Conservation (phyloP, 2,329 filamentous ascomycete genomes). For the Karstenula rhodostoma region DNA sequence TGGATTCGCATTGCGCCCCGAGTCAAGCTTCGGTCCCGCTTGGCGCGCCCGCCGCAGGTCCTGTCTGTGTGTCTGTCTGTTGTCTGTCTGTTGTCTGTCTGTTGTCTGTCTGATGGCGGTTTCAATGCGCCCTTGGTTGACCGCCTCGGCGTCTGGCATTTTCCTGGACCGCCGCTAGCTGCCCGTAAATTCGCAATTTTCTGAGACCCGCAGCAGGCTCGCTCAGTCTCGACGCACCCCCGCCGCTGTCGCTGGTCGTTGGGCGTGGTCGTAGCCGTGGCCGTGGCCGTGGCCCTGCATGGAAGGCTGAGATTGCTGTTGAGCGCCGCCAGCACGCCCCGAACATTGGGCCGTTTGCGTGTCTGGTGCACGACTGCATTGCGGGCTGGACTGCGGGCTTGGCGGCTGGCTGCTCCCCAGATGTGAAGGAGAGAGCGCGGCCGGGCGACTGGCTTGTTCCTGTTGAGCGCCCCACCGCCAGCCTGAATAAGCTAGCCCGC, state of each 20-base stretch:
- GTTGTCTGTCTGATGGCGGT: not conserved
- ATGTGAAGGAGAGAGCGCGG: not conserved
- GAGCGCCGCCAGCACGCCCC: not conserved
- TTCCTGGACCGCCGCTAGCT: not conserved
- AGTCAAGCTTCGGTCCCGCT: conserved; percentile 11
- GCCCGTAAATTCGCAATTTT: conserved; percentile 2
- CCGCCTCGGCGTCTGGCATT: conserved; percentile 5
- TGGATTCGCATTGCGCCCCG: not conserved
- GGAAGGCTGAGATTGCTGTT: not conserved
- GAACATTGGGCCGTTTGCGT: not conserved
- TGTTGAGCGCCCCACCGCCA: not conserved
- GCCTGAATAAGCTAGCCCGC: not conserved
- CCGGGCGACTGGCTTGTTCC: conserved; percentile 5
- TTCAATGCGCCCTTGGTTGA: not conserved
- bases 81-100: too few species aligned
- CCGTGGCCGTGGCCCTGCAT: too few species aligned
- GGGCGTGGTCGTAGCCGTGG: too few species aligned
- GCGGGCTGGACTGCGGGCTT: too few species aligned
- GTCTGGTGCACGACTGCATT: too few species aligned
- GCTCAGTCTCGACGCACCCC: not conserved
- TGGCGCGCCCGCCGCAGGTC: not conserved
- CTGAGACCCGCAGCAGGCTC: conserved; percentile 8
- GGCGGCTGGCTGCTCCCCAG: not conserved
- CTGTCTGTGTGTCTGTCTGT: too few species aligned
- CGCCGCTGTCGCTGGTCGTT: too few species aligned